phyloP scores from a whole-genome alignment of 495 filamentous ascomycete species.

The Astrothelium macrocarpum region DNA sequence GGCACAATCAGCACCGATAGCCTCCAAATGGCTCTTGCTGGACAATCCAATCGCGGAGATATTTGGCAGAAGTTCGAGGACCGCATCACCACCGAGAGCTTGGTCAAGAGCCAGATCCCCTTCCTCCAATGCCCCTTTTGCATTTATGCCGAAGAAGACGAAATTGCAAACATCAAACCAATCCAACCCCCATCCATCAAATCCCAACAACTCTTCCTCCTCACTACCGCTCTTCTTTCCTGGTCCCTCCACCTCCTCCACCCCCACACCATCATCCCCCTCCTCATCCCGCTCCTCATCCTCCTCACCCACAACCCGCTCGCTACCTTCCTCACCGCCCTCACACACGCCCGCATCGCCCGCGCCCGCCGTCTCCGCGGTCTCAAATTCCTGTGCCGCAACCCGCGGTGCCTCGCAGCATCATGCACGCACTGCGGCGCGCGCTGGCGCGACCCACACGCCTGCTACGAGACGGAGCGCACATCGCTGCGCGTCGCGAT shows the following conservation, averaged over 20 bases:
- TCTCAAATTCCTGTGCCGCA: slow-evolving; percentile 64
- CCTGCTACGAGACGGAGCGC: slow-evolving; percentile 52
- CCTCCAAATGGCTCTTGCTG: slow-evolving; percentile 59
- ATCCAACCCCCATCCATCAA: slow-evolving; percentile 35
- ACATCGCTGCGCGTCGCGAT: slow-evolving; percentile 75
- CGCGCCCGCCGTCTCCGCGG: slow-evolving; percentile 55
- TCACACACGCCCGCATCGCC: slow-evolving; percentile 37
- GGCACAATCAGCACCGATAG: slow-evolving; percentile 59
- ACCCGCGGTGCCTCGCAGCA: slow-evolving; percentile 50
- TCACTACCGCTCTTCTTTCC: slow-evolving; percentile 34
- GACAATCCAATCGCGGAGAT: slow-evolving; percentile 58
- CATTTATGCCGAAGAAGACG: slow-evolving; percentile 78
- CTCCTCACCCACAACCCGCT: slow-evolving; percentile 30
- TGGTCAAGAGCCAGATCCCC: slow-evolving; percentile 61
- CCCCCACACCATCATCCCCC: slow-evolving; percentile 40
- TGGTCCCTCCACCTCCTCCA: slow-evolving; percentile 40
- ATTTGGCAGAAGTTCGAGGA: slow-evolving; percentile 64
- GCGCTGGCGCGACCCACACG: slow-evolving; percentile 57
- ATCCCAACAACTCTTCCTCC: slow-evolving; percentile 28
- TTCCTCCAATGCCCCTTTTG: slow-evolving; percentile 86
- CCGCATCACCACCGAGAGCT: slow-evolving; percentile 58
- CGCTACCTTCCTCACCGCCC: background rate
- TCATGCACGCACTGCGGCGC: slow-evolving; percentile 72
- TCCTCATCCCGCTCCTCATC: slow-evolving; percentile 32
- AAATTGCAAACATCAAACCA: slow-evolving; percentile 35